Evolutionary conservation across 1,284 basidiomycete species (phyloP), one percentile per base, ranked within the genome.

Genomic region (Naganishia sp.): DNA sequence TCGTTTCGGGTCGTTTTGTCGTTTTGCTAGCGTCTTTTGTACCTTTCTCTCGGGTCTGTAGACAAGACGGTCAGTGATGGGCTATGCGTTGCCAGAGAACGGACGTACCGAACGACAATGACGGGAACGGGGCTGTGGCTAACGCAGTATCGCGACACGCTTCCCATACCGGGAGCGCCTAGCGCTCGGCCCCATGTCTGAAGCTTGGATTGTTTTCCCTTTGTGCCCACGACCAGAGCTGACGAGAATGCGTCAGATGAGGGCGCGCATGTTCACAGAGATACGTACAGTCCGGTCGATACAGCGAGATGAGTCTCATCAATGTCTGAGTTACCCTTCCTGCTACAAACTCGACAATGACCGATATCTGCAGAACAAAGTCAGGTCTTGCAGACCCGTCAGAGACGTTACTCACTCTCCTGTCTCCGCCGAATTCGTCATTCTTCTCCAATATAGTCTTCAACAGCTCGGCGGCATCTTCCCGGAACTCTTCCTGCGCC

Each of bases 291-390:
- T 99, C 94, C 1, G 95, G 95, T 52, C 94, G 87, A 75, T 99
- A 98, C 45, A 98, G 86, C 2, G 93, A 90, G 70, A 98, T 95
- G 71, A 99, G 86, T 55, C 92, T 88, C 74, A 94, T 90, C 69
- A 98, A 88, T 10, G 91, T 94, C 65, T 89, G 86, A 0, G 91
- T 90, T 6, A 96, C 87, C 69, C 88, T 88, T 42, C 95, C 95
- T 0, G 93, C 90, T 48, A 97, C 90, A 74, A 92, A 94, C 81
- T 98, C 95, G 65, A 98, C 87, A 56, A 96, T 89, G 69, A 98
- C 86, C 0, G 90, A 94, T 43, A 98, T 86, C 88, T 91, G 71
- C 42, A 56, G 49, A 45, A 33, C 6, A 7, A 31, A 21, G 68
- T 72, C 55, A 56, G 25, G 56, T 33, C 28, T 42, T 21, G 53